These are phyloP conservation scores for Capsicum chinense DNA, from an alignment of 257 asterid genomes.

Conservation along the genomic window DNA sequence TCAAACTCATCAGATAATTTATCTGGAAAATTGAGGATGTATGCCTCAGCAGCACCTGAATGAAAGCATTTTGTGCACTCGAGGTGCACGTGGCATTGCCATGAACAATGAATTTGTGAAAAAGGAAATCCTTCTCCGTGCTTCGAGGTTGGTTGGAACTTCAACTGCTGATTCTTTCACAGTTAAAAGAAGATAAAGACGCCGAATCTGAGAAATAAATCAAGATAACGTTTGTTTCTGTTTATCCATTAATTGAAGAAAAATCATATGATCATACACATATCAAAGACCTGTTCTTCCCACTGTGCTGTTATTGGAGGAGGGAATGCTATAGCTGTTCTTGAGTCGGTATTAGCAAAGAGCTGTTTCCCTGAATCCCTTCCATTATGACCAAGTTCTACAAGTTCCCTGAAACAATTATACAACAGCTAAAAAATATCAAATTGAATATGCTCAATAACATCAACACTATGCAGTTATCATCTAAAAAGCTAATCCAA, in stretches of 20 bases:
- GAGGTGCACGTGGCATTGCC: slow-evolving; percentile 98
- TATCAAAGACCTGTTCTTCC: slow-evolving; percentile 84
- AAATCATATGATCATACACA: slow-evolving; percentile 18
- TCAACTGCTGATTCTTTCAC: slow-evolving; percentile 93
- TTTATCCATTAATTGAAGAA: slow-evolving; percentile 1
- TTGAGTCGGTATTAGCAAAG: slow-evolving; percentile 59
- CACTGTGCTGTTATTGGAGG: slow-evolving; percentile 88
- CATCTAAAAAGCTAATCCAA: slow-evolving; percentile 15
- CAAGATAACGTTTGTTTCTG: slow-evolving; percentile 20
- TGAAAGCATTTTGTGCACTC: slow-evolving; percentile 97
- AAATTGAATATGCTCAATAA: slow-evolving; percentile 1
- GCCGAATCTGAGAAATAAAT: slow-evolving; percentile 67
- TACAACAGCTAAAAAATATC: not conserved
- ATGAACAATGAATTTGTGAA: slow-evolving; percentile 93
- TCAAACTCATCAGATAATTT: not conserved
- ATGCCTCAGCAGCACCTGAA: slow-evolving; percentile 63
- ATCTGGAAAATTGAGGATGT: slow-evolving; percentile 13
- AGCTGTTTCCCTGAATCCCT: slow-evolving; percentile 90
- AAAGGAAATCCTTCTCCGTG: slow-evolving; percentile 89
- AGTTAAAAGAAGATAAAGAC: slow-evolving; percentile 92
- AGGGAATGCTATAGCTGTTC: slow-evolving; percentile 69
- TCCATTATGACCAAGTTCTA: slow-evolving; percentile 78
- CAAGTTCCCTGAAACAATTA: slow-evolving; percentile 69
- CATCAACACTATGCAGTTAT: slow-evolving; percentile 10
- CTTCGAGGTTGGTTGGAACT: slow-evolving; percentile 96